phyloP scores from a whole-genome alignment of 179 eudicot species.

The Silene vulgaris region DNA sequence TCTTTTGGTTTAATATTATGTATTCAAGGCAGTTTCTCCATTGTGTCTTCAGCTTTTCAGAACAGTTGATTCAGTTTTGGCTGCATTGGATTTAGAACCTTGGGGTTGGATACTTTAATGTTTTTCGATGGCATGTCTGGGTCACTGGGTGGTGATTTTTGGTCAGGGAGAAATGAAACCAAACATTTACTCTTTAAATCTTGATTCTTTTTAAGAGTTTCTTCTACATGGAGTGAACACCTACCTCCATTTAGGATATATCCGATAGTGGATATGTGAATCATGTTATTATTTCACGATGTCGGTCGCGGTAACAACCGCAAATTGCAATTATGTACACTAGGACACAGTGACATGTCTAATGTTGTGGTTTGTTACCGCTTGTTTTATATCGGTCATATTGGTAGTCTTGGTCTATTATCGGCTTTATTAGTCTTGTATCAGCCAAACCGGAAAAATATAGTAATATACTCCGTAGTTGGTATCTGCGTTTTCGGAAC shows the following conservation, averaged over 20 bases:
- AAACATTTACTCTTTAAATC: background rate
- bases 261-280: background rate
- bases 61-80: background rate
- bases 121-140: background rate
- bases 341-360: background rate
- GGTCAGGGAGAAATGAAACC: background rate
- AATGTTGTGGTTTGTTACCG: background rate
- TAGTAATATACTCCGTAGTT: too few species aligned
- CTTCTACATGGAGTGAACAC: background rate
- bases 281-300: background rate
- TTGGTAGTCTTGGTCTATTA: background rate
- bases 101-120: background rate
- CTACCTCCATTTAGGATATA: background rate
- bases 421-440: too few species aligned
- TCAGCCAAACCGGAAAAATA: too few species aligned
- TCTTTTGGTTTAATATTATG: background rate
- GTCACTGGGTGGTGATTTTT: background rate
- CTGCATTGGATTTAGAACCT: background rate
- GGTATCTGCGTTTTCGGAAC: too few species aligned
- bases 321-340: background rate
- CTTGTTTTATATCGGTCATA: background rate
- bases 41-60: background rate
- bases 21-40: background rate
- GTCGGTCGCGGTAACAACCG: background rate
- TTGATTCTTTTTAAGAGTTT: background rate